Conservation (phyloP, 225 moss, liverwort and hornwort genomes). For the Antitrichia curtipendula region DNA sequence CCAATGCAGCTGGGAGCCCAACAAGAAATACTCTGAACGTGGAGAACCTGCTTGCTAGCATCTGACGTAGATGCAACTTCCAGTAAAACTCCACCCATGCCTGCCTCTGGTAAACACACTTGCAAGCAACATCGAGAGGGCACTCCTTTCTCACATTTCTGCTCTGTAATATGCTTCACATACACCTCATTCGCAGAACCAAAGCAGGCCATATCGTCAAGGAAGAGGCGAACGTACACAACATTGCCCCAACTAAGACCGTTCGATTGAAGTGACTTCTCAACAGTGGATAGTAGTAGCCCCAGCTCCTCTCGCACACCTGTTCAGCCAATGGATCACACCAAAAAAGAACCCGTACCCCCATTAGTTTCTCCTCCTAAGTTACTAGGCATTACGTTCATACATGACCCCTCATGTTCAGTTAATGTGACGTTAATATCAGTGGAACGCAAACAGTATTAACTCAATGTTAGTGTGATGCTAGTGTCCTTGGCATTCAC, state of each 20-base stretch:
- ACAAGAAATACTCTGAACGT: constrained; percentile 94
- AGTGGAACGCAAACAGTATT: background rate
- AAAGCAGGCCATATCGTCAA: constrained; percentile 70
- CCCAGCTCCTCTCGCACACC: constrained; percentile 47
- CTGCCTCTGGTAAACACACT: constrained; percentile 44
- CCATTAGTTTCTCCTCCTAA: background rate
- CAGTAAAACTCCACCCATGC: constrained; percentile 42
- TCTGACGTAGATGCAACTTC: constrained; percentile 59
- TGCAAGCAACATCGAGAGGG: constrained; percentile 91
- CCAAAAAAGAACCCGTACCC: no score
- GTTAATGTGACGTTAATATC: no score
- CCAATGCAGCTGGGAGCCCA: constrained; percentile 99
- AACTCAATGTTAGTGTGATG: background rate
- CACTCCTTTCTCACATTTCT: constrained; percentile 72
- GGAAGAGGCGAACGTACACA: constrained; percentile 75
- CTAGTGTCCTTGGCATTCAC: background rate
- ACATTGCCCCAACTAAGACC: constrained; percentile 66
- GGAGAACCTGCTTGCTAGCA: constrained; percentile 62
- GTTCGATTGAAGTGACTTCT: constrained; percentile 16
- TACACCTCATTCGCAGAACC: constrained; percentile 71
- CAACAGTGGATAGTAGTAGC: constrained; percentile 16
- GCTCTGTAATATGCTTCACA: constrained; percentile 68
- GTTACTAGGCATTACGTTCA: background rate
- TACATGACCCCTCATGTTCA: background rate
- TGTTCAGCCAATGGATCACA: constrained; percentile 1